Evolutionary conservation across 495 filamentous ascomycete genomes (phyloP).

Genomic region (Aspergillus ellipticus): DNA sequence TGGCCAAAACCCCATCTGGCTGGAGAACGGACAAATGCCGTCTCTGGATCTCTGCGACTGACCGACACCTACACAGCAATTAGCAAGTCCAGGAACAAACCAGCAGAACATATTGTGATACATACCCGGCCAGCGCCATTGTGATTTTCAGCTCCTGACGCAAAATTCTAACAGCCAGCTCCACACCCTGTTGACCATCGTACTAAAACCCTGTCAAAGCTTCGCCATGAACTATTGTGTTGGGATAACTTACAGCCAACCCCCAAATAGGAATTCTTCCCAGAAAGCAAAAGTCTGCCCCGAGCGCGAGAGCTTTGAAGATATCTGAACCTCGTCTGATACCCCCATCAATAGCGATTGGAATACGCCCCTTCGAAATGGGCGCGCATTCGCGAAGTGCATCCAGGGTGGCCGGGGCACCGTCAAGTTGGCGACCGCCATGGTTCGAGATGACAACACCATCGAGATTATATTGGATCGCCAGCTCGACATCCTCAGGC

Average conservation of each 20-base stretch:
- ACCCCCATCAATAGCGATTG: constrained; percentile 84
- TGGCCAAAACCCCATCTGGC: constrained; percentile 27
- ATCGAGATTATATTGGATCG: constrained; percentile 47
- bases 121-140: constrained; percentile 38
- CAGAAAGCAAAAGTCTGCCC: constrained; percentile 77
- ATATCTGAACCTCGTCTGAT: constrained; percentile 86
- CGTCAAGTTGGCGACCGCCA: constrained; percentile 41
- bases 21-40: constrained; percentile 27
- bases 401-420: constrained; percentile 73
- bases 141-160: constrained; percentile 35
- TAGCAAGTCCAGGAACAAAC: not conserved
- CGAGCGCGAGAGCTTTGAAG: constrained; percentile 87
- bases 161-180: constrained; percentile 35
- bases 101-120: no score
- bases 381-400: constrained; percentile 85
- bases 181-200: constrained; percentile 37
- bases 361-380: constrained; percentile 71
- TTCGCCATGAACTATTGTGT: constrained; percentile 12
- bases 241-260: constrained; percentile 35
- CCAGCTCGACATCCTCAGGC: constrained; percentile 47
- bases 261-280: constrained; percentile 79
- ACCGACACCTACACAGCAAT: constrained; percentile 16
- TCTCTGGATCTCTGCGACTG: constrained; percentile 29
- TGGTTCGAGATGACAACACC: constrained; percentile 51
- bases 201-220: constrained; percentile 28